These are phyloP conservation scores for Aphanomyces invadans DNA, from an alignment of 352 stramenopile species.

Conservation along the genomic window DNA sequence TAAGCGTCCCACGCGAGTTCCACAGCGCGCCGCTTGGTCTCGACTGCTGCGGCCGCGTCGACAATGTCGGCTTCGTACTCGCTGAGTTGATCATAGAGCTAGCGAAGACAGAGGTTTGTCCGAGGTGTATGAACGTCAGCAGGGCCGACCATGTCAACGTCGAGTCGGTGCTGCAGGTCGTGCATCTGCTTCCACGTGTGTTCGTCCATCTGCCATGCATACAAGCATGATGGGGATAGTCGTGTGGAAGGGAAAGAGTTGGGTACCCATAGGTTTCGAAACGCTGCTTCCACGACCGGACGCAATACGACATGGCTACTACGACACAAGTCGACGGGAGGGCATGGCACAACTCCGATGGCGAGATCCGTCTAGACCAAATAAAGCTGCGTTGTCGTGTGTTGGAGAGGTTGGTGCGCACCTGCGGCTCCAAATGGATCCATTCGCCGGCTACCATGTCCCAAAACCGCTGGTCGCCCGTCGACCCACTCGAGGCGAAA, in stretches of 20 bases:
- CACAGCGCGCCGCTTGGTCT: background rate
- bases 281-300: background rate
- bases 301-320: background rate
- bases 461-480: conserved; percentile 17
- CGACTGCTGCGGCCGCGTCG: background rate
- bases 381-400: background rate
- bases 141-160: background rate
- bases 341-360: conserved; percentile 21
- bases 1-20: conserved; percentile 16
- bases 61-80: conserved; percentile 23
- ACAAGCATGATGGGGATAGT: background rate
- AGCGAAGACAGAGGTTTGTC: no score
- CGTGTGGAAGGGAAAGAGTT: background rate
- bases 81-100: conserved; percentile 9
- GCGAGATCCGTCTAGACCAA: background rate
- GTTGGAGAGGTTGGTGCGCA: background rate
- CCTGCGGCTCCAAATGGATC: background rate
- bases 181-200: conserved; percentile 14
- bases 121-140: background rate
- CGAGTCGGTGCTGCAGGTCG: conserved; percentile 7
- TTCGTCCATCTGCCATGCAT: conserved; percentile 8
- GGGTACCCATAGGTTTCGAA: conserved; percentile 15
- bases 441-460: conserved; percentile 3
- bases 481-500: conserved; percentile 12
- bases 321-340: conserved; percentile 11